Evolutionary conservation across 345 rosid species (phyloP).

Genomic region (Heritiera littoralis): DNA sequence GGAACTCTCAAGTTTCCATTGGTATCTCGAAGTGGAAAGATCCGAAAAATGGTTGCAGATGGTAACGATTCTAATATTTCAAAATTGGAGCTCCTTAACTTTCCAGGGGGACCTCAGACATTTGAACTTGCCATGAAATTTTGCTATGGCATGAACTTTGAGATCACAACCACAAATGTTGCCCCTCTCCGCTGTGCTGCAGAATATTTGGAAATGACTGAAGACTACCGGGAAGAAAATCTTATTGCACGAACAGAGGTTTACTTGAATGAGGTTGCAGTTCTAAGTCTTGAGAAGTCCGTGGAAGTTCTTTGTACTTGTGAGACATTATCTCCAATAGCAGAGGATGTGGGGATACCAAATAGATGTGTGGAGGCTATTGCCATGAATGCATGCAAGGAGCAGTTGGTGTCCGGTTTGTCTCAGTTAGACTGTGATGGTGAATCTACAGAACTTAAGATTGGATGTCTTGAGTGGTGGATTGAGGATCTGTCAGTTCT

Average conservation of each 20-base stretch:
- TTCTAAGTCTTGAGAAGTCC: conserved; percentile 64
- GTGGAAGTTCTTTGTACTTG: conserved; percentile 66
- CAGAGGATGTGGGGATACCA: conserved; percentile 56
- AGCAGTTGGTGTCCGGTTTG: conserved; percentile 68
- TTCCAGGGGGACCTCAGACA: conserved; percentile 73
- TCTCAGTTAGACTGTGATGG: conserved; percentile 46
- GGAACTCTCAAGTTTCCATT: conserved; percentile 66
- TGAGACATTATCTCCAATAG: conserved; percentile 42
- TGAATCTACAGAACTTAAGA: conserved; percentile 59
- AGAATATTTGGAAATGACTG: conserved; percentile 82
- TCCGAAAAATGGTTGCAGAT: conserved; percentile 64
- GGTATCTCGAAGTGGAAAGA: conserved; percentile 80
- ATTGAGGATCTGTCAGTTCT: conserved; percentile 69
- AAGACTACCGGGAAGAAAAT: conserved; percentile 71
- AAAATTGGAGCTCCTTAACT: conserved; percentile 52
- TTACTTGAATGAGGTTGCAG: conserved; percentile 56
- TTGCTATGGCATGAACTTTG: conserved; percentile 88
- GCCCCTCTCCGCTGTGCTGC: conserved; percentile 72
- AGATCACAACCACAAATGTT: conserved; percentile 68
- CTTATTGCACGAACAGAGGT: conserved; percentile 58
- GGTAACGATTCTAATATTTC: conserved; percentile 53
- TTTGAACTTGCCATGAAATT: conserved; percentile 89
- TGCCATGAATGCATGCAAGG: conserved; percentile 70
- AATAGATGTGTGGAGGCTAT: conserved; percentile 70
- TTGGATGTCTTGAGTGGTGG: conserved; percentile 72